Evolutionary conservation across 331 rosid species (phyloP), one percentile per base, ranked within the genome.

Genomic region (Acacia concinna): DNA sequence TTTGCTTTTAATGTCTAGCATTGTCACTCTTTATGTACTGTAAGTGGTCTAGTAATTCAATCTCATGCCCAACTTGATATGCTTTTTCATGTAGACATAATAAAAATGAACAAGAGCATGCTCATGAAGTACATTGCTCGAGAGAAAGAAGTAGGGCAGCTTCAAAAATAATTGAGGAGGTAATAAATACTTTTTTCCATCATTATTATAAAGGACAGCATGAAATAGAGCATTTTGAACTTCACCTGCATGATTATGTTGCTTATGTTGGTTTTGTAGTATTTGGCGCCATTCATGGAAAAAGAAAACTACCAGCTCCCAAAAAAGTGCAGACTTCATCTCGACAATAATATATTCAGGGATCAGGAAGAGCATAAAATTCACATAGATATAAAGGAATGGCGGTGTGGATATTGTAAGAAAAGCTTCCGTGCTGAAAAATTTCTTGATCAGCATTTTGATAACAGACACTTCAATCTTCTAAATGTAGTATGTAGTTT

Each of bases 351-450:
- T 82, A 81, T 96, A 54, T 96, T 88, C 85, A 86, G 93, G 81
- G 93, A 91, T 86, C 99, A 96, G 88, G 99, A 96, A 84, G 91
- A 87, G 87, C 91, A 96, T 87, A 96, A 89, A 86, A 81, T 91
- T 81, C 88, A 77, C 84, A 15, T 90, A 43, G 97, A 96, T 81
- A 81, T 78, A 80, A 71, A 87, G 27, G 98, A 96, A 62, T 96
- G 99, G 99, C 93, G 70, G 70, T 96, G 99, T 76, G 98, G 97
- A 82, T 96, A 89, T 90, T 96, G 99, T 85, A 91, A 84, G 88
- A 96, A 96, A 88, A 90, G 94, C 87, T 96, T 96, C 80, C 96
- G 89, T 28, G 97, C 89, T 47, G 99, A 91, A 82, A 89, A 87
- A 35, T 96, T 90, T 91, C 93, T 96, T 35, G 99, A 96, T 84